Evolutionary conservation across 306 rosid species (phyloP).

Genomic region (Vigna trinervia): DNA sequence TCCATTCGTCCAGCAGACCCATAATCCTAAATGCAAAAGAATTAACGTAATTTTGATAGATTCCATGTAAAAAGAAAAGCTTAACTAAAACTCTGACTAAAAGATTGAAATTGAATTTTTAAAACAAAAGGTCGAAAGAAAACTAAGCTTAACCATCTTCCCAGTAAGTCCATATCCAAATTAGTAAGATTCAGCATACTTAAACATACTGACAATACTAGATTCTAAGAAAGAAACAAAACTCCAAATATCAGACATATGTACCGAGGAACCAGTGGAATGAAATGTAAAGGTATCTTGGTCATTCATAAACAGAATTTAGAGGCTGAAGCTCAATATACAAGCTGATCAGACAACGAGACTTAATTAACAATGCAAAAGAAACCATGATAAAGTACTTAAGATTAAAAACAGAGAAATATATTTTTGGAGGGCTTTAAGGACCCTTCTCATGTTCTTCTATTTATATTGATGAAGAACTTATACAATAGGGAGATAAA

Average conservation of each 20-base stretch:
- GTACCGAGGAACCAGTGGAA: slow-evolving; percentile 5
- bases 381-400: background rate
- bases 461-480: too few species aligned
- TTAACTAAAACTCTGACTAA: slow-evolving; percentile 2
- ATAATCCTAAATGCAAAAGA: slow-evolving; percentile 61
- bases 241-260: background rate
- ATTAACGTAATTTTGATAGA: slow-evolving; percentile 5
- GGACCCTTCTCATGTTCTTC: too few species aligned
- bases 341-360: background rate
- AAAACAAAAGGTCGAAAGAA: background rate
- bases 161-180: slow-evolving; percentile 4
- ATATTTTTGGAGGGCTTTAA: too few species aligned
- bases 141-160: slow-evolving; percentile 4
- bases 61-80: background rate
- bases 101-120: background rate
- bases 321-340: slow-evolving; percentile 14
- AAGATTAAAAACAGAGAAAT: too few species aligned
- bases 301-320: slow-evolving; percentile 24
- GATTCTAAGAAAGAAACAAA: slow-evolving; percentile 12
- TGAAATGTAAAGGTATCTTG: background rate
- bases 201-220: slow-evolving; percentile 19
- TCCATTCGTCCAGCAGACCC: slow-evolving; percentile 92
- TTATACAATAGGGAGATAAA: too few species aligned
- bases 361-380: background rate
- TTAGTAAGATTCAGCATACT: slow-evolving; percentile 8